Evolutionary conservation across 805 yeast species (phyloP).

Genomic region (Candida qinlingensis): DNA sequence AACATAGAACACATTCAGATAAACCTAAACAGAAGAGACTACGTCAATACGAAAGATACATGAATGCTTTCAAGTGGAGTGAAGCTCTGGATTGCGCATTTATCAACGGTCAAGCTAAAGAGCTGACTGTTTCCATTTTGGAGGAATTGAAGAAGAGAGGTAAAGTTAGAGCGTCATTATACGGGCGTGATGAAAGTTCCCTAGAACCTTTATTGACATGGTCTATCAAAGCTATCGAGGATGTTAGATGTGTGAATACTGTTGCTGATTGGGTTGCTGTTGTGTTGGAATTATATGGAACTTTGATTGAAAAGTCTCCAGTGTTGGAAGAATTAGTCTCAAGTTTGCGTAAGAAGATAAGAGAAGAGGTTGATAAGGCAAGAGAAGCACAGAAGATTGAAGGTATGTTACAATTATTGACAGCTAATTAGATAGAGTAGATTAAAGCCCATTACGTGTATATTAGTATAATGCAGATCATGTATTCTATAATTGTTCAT

Average conservation of each 20-base stretch:
- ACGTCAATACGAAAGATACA: slow-evolving; percentile 74
- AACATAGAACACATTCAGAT: slow-evolving; percentile 63
- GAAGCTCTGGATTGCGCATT: slow-evolving; percentile 91
- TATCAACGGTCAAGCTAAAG: slow-evolving; percentile 70
- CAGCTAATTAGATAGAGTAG: slow-evolving; percentile 32
- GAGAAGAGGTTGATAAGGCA: slow-evolving; percentile 68
- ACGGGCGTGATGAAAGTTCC: slow-evolving; percentile 79
- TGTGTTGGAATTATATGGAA: slow-evolving; percentile 67
- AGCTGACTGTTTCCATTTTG: slow-evolving; percentile 74
- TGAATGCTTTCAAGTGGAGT: slow-evolving; percentile 85
- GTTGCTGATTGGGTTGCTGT: slow-evolving; percentile 75
- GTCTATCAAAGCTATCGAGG: slow-evolving; percentile 72
- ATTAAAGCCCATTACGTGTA: background rate
- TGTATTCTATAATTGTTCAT: background rate
- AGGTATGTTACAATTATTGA: slow-evolving; percentile 88
- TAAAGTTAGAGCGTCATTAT: slow-evolving; percentile 74
- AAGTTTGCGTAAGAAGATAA: slow-evolving; percentile 55
- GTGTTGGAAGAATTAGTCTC: slow-evolving; percentile 69
- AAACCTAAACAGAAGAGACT: slow-evolving; percentile 57
- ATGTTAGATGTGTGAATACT: slow-evolving; percentile 56
- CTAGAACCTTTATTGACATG: slow-evolving; percentile 84
- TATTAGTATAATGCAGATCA: background rate
- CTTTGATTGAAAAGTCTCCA: slow-evolving; percentile 66
- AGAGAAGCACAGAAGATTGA: slow-evolving; percentile 84
- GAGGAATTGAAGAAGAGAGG: slow-evolving; percentile 87